Conservation (phyloP, 2,329 filamentous ascomycete species). For the Talaromyces piceae region DNA sequence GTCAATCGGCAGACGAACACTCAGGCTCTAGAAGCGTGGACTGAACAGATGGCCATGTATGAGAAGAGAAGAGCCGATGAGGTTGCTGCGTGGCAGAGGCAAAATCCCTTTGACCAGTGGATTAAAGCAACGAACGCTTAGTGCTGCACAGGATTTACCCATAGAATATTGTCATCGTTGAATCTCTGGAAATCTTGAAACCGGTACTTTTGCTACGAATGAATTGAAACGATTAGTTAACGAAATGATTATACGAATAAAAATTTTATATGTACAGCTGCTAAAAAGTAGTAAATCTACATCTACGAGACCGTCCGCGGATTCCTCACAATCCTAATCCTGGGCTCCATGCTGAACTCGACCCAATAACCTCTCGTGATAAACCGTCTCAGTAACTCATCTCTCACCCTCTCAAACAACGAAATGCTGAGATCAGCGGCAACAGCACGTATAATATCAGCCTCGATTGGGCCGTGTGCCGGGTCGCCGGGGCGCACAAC, state of each 20-base stretch:
- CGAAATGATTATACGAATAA: too few species aligned
- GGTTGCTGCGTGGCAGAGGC: conserved; percentile 33
- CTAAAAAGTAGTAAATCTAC: background rate
- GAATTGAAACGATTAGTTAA: too few species aligned
- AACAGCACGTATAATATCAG: conserved; percentile 26
- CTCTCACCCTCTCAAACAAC: conserved; percentile 21
- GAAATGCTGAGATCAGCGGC: conserved; percentile 25
- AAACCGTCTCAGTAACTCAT: conserved; percentile 17
- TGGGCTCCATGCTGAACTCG: conserved; percentile 47
- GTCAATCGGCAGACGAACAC: conserved; percentile 63
- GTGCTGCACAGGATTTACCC: background rate
- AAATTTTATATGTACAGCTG: background rate
- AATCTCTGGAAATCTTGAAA: too few species aligned
- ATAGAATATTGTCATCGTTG: background rate
- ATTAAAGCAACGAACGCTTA: background rate
- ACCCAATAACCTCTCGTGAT: conserved; percentile 48
- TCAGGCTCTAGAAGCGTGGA: conserved; percentile 62
- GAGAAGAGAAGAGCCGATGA: conserved; percentile 31
- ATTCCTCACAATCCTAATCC: conserved; percentile 44
- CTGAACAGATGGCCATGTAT: conserved; percentile 54
- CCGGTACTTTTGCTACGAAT: background rate
- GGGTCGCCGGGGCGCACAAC: conserved; percentile 39
- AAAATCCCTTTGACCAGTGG: conserved; percentile 31
- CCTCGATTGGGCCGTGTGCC: conserved; percentile 22
- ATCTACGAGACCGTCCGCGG: conserved; percentile 1